A percentile compares a stretch with the other conserved stretches of the same genome.
These are phyloP conservation scores for Tuber magnatum DNA, from an alignment of 495 filamentous ascomycete species.

Conservation along the genomic window DNA sequence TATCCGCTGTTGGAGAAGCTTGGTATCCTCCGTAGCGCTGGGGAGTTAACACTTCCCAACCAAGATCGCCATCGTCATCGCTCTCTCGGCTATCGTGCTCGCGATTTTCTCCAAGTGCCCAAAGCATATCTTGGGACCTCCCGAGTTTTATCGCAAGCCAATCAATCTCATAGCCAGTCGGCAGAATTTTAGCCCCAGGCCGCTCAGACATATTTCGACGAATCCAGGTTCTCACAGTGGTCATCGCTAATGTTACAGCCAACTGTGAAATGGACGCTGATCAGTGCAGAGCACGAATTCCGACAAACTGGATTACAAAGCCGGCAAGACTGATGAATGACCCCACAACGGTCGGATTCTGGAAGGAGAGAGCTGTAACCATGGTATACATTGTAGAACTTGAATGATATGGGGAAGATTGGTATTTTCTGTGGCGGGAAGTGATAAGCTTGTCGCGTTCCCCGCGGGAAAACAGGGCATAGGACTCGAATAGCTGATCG, in stretches of 20 bases:
- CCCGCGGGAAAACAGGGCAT: constrained; percentile 17
- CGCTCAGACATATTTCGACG: constrained; percentile 45
- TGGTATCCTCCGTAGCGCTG: not conserved
- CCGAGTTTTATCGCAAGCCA: constrained; percentile 42
- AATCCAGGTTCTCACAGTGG: constrained; percentile 46
- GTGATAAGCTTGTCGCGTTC: constrained; percentile 16
- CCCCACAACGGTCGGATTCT: constrained; percentile 27
- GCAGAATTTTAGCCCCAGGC: constrained; percentile 41
- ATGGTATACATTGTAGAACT: not conserved
- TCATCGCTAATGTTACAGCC: constrained; percentile 47
- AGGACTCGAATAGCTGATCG: constrained; percentile 40
- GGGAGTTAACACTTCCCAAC: not conserved
- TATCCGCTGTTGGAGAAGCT: not conserved
- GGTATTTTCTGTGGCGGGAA: constrained; percentile 13
- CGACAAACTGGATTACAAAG: constrained; percentile 50
- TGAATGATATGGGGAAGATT: not conserved
- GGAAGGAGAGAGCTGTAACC: not conserved
- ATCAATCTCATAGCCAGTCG: constrained; percentile 45
- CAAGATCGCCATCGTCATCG: not conserved
- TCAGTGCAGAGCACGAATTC: constrained; percentile 48
- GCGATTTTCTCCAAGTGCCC: not conserved
- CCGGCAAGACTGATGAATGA: constrained; percentile 44
- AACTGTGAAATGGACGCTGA: constrained; percentile 48
- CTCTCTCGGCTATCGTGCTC: not conserved
- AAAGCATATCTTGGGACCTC: not conserved